Evolutionary conservation across 306 rosid genomes (phyloP).

Genomic region (Astragalus membranaceus): DNA sequence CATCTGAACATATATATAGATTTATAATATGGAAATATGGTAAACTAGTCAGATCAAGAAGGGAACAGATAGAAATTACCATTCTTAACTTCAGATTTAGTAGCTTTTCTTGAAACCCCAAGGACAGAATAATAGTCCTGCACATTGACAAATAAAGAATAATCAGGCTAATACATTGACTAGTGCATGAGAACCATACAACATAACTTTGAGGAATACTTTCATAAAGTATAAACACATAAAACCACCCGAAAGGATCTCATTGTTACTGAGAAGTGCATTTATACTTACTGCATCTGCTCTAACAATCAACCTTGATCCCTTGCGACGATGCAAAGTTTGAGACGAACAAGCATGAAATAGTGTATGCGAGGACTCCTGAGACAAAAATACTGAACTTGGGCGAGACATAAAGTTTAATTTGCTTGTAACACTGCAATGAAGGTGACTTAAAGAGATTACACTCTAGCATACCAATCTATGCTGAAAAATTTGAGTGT

Average conservation of each 20-base stretch:
- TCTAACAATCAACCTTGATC: constrained; percentile 63
- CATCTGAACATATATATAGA: neutral
- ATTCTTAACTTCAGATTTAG: constrained; percentile 85
- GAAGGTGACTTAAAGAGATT: constrained; percentile 15
- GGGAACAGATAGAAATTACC: constrained; percentile 41
- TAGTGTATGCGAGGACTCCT: constrained; percentile 37
- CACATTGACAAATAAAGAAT: constrained; percentile 19
- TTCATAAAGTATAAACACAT: neutral
- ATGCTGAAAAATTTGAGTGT: neutral
- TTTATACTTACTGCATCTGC: constrained; percentile 65
- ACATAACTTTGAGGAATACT: neutral
- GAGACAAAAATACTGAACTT: constrained; percentile 58
- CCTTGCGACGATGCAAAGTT: constrained; percentile 39
- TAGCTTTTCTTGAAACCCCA: constrained; percentile 80
- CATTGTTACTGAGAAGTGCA: neutral
- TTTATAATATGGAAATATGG: neutral
- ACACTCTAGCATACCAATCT: constrained; percentile 8
- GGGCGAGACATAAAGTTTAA: constrained; percentile 39
- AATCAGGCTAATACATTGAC: neutral
- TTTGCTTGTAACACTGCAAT: constrained; percentile 48
- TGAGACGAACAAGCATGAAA: constrained; percentile 34
- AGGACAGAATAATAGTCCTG: constrained; percentile 89
- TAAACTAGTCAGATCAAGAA: neutral
- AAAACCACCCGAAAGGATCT: neutral
- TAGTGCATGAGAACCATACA: neutral